A percentile compares a stretch with the other conserved stretches of the same genome.
Evolutionary conservation across 2,329 filamentous ascomycete species (phyloP).

Genomic region (Penicillium brasilianum): DNA sequence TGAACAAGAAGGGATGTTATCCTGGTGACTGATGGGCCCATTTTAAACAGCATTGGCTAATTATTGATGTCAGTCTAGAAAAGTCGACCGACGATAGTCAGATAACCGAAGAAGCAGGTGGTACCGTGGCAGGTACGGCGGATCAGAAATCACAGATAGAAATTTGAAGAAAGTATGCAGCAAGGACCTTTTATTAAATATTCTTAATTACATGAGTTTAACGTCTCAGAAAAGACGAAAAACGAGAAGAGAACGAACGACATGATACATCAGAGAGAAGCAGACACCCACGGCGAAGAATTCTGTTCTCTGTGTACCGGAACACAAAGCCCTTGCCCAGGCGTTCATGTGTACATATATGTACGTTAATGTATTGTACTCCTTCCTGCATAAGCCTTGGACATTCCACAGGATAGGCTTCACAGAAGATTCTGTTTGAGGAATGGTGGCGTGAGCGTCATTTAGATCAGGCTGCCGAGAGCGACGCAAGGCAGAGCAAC

Average conservation of each 20-base stretch:
- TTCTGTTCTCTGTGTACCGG: slow-evolving; percentile 1
- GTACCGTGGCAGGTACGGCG: too few species aligned
- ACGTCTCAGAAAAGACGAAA: slow-evolving; percentile 12
- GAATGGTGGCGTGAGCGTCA: neutral
- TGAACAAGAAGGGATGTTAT: too few species aligned
- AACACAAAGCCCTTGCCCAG: slow-evolving; percentile 12
- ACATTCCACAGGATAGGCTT: slow-evolving; percentile 6
- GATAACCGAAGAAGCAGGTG: too few species aligned
- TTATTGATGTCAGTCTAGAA: too few species aligned
- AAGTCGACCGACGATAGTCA: too few species aligned
- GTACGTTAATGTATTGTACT: slow-evolving; percentile 13
- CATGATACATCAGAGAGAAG: slow-evolving; percentile 9
- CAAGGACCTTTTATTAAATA: slow-evolving; percentile 8
- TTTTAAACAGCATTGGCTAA: too few species aligned
- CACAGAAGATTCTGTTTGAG: slow-evolving; percentile 2
- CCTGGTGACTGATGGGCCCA: neutral
- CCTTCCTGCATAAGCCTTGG: slow-evolving; percentile 4
- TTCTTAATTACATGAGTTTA: slow-evolving; percentile 20
- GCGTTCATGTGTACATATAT: slow-evolving; percentile 19
- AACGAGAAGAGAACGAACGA: slow-evolving; percentile 15
- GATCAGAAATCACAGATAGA: too few species aligned
- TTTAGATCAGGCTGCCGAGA: slow-evolving; percentile 38
- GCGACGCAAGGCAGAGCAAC: slow-evolving; percentile 40
- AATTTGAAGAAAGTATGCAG: neutral
- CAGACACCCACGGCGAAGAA: slow-evolving; percentile 10